Base-by-base conservation (phyloP, 2,329 filamentous ascomycete species). In the Aspergillus versicolor region DNA sequence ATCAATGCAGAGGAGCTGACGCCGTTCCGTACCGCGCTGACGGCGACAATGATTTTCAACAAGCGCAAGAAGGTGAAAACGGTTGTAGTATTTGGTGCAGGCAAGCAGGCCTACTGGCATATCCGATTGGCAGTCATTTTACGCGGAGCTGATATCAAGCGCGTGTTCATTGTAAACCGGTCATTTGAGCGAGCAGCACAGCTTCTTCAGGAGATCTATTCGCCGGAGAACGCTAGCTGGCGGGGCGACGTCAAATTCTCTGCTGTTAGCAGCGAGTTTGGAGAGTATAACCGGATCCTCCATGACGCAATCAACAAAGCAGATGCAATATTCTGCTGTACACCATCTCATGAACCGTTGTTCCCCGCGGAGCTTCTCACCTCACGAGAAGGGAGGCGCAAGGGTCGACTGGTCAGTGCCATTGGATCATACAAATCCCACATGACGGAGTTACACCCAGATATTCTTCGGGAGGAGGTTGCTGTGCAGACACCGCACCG, bases 21-120 rank as follows among this genome's bases (percentile, higher is more conserved):
- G 0, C 86, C 86, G 1, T 90, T 89, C 73, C 81, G 87, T 45
- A 90, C 88, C 0, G 84, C 87, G 0, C 75, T 90, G 12, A 83
- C 84, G 0, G 67, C 78, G 5, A 82, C 83, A 12, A 83, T 87
- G 56, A 78, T 88, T 63, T 79, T 88, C 17, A 84, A 84, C 67
- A 82, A 73, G 66, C 89, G 93, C 55, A 79, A 83, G 54, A 82
- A 83, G 27, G 88, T 96, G 42, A 87, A 88, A 69, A 90, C 87
- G 13, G 70, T 97, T 11, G 87, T 88, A 13, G 88, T 96, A 52
- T 97, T 97, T 71, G 93, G 93, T 22, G 88, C 89, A 34, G 93
- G 93, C 45, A 86, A 88, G 65, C 92, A 97, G 77, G 93, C 93
- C 12, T 96, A 93, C 77, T 97, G 92, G 92, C 93, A 97, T 71